A percentile compares a stretch with the other conserved stretches of the same genome.
phyloP scores from a whole-genome alignment of 2,329 filamentous ascomycete genomes.

The Dothideomycetes sp. region DNA sequence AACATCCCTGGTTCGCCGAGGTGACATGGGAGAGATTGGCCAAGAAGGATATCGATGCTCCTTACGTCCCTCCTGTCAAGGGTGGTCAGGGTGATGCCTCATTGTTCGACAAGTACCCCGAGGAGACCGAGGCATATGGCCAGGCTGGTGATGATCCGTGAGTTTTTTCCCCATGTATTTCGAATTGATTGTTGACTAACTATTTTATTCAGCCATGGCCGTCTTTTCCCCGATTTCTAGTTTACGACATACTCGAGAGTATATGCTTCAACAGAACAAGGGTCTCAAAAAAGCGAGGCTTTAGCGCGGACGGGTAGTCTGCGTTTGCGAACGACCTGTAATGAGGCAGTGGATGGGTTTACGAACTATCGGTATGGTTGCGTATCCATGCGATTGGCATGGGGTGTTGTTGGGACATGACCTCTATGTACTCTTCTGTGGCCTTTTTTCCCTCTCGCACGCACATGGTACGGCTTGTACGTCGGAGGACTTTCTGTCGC shows the following conservation, averaged over 20 bases:
- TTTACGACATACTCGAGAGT: not conserved
- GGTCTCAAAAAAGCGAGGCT: conserved; percentile 2
- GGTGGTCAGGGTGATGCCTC: conserved; percentile 91
- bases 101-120: conserved; percentile 95
- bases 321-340: not conserved
- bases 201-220: conserved; percentile 50
- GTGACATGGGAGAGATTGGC: conserved; percentile 94
- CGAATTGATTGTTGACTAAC: conserved; percentile 16
- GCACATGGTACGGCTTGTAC: no score
- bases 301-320: not conserved
- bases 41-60: conserved; percentile 95
- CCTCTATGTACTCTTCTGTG: no score
- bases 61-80: conserved; percentile 92
- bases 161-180: conserved; percentile 35
- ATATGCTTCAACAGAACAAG: conserved; percentile 2
- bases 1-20: conserved; percentile 91
- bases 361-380: no score
- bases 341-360: conserved; percentile 3
- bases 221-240: conserved; percentile 69
- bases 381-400: not conserved
- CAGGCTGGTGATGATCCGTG: conserved; percentile 72
- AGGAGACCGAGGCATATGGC: conserved; percentile 91
- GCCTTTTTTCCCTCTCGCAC: no score
- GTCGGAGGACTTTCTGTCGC: no score
- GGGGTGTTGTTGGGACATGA: not conserved